Evolutionary conservation across 1,139 yeast genomes (phyloP).

Genomic region (Fermentozyma sake): DNA sequence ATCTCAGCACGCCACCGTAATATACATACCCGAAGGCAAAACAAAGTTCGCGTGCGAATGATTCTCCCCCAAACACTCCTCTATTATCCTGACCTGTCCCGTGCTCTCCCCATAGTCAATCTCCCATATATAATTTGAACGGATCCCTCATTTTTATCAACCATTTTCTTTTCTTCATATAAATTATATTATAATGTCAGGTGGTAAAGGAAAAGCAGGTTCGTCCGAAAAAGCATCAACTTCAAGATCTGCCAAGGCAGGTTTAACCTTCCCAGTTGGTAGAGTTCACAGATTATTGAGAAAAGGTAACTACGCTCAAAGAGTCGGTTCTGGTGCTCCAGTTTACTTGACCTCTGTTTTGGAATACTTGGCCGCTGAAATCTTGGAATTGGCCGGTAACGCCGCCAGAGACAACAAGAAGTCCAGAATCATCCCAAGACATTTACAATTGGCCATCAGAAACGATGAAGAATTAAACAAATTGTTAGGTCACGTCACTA

Average conservation of each 20-base stretch:
- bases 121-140: no score
- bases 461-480: conserved; percentile 52
- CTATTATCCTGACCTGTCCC: no score
- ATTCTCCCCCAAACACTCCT: no score
- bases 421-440: conserved; percentile 54
- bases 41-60: no score
- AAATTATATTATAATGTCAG: conserved; percentile 35
- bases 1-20: no score
- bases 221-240: conserved; percentile 50
- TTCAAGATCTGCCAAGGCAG: conserved; percentile 52
- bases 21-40: no score
- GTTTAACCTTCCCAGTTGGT: conserved; percentile 54
- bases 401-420: conserved; percentile 57
- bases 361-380: conserved; percentile 52
- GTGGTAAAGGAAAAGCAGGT: conserved; percentile 54
- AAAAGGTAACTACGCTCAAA: conserved; percentile 54
- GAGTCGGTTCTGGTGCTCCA: conserved; percentile 56
- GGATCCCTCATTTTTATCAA: no score
- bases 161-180: no score
- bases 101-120: no score
- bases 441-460: conserved; percentile 52
- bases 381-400: conserved; percentile 54
- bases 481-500: conserved; percentile 84
- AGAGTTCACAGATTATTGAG: conserved; percentile 53
- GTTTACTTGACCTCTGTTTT: conserved; percentile 50